phyloP scores from a whole-genome alignment of 2,329 filamentous ascomycete genomes.

The Cercospora nicotianae region DNA sequence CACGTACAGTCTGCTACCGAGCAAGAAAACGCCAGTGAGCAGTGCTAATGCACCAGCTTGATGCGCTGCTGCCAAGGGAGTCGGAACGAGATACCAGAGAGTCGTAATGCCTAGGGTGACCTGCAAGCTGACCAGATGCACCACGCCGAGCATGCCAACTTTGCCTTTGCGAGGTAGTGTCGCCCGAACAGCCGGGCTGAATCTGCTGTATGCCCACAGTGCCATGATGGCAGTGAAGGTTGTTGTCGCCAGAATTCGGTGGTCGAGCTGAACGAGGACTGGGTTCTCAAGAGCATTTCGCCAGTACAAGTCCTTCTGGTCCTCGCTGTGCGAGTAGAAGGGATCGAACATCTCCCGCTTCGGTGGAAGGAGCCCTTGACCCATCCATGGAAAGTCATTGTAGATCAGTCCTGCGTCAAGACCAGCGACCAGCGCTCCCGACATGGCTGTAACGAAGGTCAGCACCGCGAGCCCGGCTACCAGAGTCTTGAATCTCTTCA shows the following conservation, averaged over 20 bases:
- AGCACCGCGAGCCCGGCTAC: slow-evolving; percentile 70
- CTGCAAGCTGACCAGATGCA: slow-evolving; percentile 80
- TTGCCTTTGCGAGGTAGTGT: slow-evolving; percentile 60
- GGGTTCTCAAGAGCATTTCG: slow-evolving; percentile 98
- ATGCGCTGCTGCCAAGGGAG: slow-evolving; percentile 82
- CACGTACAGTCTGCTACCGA: slow-evolving; percentile 75
- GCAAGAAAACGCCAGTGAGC: slow-evolving; percentile 75
- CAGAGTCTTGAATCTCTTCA: slow-evolving; percentile 71
- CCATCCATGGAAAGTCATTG: slow-evolving; percentile 98
- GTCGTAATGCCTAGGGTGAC: slow-evolving; percentile 86
- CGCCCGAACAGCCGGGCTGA: slow-evolving; percentile 62
- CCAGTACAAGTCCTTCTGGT: slow-evolving; percentile 87
- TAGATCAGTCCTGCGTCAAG: slow-evolving; percentile 97
- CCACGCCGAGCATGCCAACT: slow-evolving; percentile 73
- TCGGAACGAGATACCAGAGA: slow-evolving; percentile 89
- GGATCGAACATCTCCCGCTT: slow-evolving; percentile 77
- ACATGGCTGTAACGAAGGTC: slow-evolving; percentile 88
- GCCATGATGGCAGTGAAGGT: slow-evolving; percentile 80
- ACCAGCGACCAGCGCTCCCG: slow-evolving; percentile 88
- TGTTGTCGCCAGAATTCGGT: slow-evolving; percentile 85
- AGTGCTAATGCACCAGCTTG: slow-evolving; percentile 87
- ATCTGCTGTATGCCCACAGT: slow-evolving; percentile 78
- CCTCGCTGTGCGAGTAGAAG: slow-evolving; percentile 78
- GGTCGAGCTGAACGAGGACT: slow-evolving; percentile 90
- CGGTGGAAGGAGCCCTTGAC: slow-evolving; percentile 76